Evolutionary conservation across 2,329 filamentous ascomycete genomes (phyloP).

Genomic region (Grosmannia huntii): DNA sequence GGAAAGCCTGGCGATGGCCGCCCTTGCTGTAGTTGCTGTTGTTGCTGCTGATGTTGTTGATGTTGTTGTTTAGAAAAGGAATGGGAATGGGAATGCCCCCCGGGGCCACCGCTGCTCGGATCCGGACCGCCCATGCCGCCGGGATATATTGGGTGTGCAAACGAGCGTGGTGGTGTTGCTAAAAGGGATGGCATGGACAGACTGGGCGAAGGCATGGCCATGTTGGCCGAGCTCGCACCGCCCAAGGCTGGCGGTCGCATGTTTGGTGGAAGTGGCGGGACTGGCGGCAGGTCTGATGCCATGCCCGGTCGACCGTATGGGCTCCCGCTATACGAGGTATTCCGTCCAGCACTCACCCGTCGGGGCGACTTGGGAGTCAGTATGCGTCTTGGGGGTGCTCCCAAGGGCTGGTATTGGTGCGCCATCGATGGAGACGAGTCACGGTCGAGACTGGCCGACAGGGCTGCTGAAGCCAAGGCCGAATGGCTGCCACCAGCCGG

Average conservation of each 20-base stretch:
- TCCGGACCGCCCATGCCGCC: background rate
- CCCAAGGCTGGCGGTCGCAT: background rate
- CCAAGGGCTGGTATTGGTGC: conserved; percentile 11
- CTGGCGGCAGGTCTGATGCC: conserved; percentile 4
- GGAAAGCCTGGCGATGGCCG: background rate
- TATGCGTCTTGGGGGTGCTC: conserved; percentile 24
- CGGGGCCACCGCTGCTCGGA: background rate
- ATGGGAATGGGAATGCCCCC: background rate
- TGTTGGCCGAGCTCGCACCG: background rate
- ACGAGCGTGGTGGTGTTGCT: conserved; percentile 11
- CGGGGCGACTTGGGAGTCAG: conserved; percentile 47
- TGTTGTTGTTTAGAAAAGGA: background rate
- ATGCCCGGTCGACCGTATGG: background rate
- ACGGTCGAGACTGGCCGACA: background rate
- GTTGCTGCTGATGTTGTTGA: conserved; percentile 1
- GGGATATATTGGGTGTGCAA: conserved; percentile 10
- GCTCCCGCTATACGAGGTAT: background rate
- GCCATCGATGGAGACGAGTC: background rate
- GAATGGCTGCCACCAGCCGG: background rate
- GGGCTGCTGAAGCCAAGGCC: background rate
- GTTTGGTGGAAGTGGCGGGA: conserved; percentile 5
- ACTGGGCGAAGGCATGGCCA: background rate
- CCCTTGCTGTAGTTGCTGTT: background rate
- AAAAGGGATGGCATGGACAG: background rate
- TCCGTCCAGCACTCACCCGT: conserved; percentile 31